Conservation (phyloP, 805 yeast genomes). For the Ogataea paradorogensis region DNA sequence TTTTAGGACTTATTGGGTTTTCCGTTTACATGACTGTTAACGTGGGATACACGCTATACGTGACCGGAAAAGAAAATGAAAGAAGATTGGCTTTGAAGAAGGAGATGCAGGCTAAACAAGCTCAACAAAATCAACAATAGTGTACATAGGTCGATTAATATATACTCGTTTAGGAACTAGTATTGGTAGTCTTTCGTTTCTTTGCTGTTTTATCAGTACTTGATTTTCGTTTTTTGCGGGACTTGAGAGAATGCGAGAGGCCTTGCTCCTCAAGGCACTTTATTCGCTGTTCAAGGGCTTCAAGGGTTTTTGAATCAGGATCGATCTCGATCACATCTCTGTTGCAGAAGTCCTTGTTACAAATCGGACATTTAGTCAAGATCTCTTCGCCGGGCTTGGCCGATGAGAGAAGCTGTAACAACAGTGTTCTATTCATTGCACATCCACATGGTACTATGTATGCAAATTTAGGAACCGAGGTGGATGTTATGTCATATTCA, state of each 20-base stretch:
- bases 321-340: constrained; percentile 36
- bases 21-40: constrained; percentile 49
- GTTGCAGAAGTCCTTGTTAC: constrained; percentile 27
- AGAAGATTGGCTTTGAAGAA: constrained; percentile 36
- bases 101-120: constrained; percentile 28
- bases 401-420: constrained; percentile 8
- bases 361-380: constrained; percentile 39
- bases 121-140: constrained; percentile 19
- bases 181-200: constrained; percentile 3
- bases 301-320: constrained; percentile 11
- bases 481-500: constrained; percentile 21
- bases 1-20: constrained; percentile 59
- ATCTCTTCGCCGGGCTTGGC: background rate
- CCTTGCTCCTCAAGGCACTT: constrained; percentile 22
- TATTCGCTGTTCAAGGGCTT: constrained; percentile 15
- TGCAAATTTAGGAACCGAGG: constrained; percentile 31
- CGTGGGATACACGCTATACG: constrained; percentile 49
- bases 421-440: constrained; percentile 25
- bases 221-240: constrained; percentile 19
- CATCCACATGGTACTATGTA: constrained; percentile 49
- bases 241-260: constrained; percentile 37
- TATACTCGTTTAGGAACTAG: constrained; percentile 2
- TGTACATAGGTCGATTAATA: constrained; percentile 8
- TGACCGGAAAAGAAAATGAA: constrained; percentile 51
- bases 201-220: background rate